phyloP scores from a whole-genome alignment of 2,329 filamentous ascomycete species.

The Sporothrix schenckii region DNA sequence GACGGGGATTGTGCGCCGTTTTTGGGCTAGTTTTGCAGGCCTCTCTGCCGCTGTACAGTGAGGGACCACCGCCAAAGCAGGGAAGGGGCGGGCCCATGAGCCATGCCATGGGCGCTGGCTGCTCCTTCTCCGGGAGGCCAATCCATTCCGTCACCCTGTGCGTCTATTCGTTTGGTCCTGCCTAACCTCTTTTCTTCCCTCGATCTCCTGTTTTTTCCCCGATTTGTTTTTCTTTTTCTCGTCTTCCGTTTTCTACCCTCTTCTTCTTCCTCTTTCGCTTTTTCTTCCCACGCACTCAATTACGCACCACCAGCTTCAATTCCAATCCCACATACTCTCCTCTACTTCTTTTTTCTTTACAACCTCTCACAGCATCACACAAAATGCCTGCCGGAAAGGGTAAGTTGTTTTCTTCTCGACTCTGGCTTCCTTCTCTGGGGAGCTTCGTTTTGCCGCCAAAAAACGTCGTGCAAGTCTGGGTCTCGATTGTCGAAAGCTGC shows the following conservation, averaged over 20 bases:
- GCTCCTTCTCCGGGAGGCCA: conserved; percentile 14
- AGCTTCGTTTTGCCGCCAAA: conserved; percentile 7
- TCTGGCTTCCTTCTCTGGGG: background rate
- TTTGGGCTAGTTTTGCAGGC: conserved; percentile 9
- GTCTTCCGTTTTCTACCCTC: conserved; percentile 13
- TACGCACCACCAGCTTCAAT: conserved; percentile 30
- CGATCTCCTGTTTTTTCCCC: conserved; percentile 25
- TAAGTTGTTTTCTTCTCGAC: conserved; percentile 38
- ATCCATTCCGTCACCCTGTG: conserved; percentile 21
- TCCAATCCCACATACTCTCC: conserved; percentile 25
- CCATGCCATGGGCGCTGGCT: conserved; percentile 1
- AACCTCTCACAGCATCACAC: conserved; percentile 34
- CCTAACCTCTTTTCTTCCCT: conserved; percentile 11
- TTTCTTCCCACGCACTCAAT: background rate
- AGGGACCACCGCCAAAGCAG: background rate
- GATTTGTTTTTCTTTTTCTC: conserved; percentile 8
- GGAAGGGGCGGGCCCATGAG: conserved; percentile 13
- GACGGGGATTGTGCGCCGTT: conserved; percentile 2
- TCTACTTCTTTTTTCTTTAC: conserved; percentile 29
- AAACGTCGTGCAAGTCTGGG: background rate
- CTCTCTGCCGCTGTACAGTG: background rate
- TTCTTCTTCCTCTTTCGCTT: background rate
- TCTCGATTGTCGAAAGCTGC: background rate
- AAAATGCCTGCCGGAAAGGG: conserved; percentile 52
- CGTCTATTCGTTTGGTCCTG: conserved; percentile 23